Percentiles rank a stretch among this genome's conserved stretches.
phyloP scores from a whole-genome alignment of 2,329 filamentous ascomycete genomes.

The Bipolaris zeicola region DNA sequence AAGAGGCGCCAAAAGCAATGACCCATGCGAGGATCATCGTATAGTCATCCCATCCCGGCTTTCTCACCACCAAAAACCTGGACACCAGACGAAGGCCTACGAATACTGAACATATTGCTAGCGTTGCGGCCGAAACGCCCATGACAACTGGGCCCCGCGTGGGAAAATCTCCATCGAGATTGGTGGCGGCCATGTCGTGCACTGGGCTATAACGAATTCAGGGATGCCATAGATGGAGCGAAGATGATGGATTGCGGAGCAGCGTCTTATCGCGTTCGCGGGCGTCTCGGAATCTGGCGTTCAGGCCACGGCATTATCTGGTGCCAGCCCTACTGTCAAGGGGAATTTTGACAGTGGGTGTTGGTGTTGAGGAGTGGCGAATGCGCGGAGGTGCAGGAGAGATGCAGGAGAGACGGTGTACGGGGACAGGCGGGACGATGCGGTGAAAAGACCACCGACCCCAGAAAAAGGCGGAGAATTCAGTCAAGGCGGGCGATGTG shows the following conservation, averaged over 20 bases:
- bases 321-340: slow-evolving; percentile 14
- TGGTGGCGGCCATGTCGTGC: slow-evolving; percentile 35
- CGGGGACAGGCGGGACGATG: slow-evolving; percentile 10
- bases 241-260: background rate
- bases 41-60: slow-evolving; percentile 77
- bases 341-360: background rate
- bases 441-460: slow-evolving; percentile 28
- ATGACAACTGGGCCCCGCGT: slow-evolving; percentile 59
- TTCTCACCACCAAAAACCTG: slow-evolving; percentile 73
- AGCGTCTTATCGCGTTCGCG: slow-evolving; percentile 29
- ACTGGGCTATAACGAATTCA: slow-evolving; percentile 11
- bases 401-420: background rate
- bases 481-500: slow-evolving; percentile 23
- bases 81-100: slow-evolving; percentile 76
- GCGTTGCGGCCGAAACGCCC: slow-evolving; percentile 70
- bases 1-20: slow-evolving; percentile 69
- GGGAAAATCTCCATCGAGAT: slow-evolving; percentile 23
- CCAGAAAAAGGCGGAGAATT: slow-evolving; percentile 29
- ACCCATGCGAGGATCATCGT: slow-evolving; percentile 81
- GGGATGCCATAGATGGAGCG: slow-evolving; percentile 13
- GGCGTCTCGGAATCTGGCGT: slow-evolving; percentile 28
- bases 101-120: slow-evolving; percentile 73
- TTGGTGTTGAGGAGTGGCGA: background rate
- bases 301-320: slow-evolving; percentile 33
- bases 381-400: slow-evolving; percentile 9